Evolutionary conservation across 495 filamentous ascomycete species (phyloP), one percentile per base, ranked within the genome.

Genomic region (Aspergillus diversus): DNA sequence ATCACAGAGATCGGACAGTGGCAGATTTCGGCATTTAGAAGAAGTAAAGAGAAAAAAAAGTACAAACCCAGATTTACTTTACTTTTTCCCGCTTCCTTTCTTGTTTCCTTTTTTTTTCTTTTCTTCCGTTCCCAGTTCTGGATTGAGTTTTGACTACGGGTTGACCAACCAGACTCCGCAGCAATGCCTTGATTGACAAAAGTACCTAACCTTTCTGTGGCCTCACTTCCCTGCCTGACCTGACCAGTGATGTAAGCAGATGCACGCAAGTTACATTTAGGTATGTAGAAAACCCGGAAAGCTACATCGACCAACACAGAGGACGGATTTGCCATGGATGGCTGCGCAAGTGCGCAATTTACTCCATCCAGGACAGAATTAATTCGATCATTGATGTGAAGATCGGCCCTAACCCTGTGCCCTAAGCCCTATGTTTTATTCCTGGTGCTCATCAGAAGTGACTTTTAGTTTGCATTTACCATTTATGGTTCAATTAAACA

Each of bases 1-100:
- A 61, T 61, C 16, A 57, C 60, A n/a, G 51, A 61, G 13, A 43
- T 43, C 39, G 39, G 39, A 57, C 88, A 34, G 91, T 91, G n/a
- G 90, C 89, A 65, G 90, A 91, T 63, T 90, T 90, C 75, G 90
- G 39, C 11, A 11, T 43, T 27, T 27, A 27, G 21, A 27, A 27
- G 21, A 27, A 27, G 21, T 27, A 27, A 27, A 27, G 21, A 27
- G 21, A 27, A 27, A 27, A 27, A 27, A 27, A 27, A 27, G 21
- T 27, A 27, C 21, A 27, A 27, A 27, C 21, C 21, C 21, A 27
- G 21, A 27, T 27, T 27, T 27, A 27, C 21, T 27, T 27, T 27
- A 27, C 21, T 27, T 27, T 27, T 27, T 27, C 21, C 21, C 21
- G 21, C 21, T 27, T 27, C 21, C 21, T 27, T 27, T 27, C 21